Percentiles rank a stretch among this genome's conserved stretches.
phyloP scores from a whole-genome alignment of 345 rosid genomes.

The Syzygium aromaticum region DNA sequence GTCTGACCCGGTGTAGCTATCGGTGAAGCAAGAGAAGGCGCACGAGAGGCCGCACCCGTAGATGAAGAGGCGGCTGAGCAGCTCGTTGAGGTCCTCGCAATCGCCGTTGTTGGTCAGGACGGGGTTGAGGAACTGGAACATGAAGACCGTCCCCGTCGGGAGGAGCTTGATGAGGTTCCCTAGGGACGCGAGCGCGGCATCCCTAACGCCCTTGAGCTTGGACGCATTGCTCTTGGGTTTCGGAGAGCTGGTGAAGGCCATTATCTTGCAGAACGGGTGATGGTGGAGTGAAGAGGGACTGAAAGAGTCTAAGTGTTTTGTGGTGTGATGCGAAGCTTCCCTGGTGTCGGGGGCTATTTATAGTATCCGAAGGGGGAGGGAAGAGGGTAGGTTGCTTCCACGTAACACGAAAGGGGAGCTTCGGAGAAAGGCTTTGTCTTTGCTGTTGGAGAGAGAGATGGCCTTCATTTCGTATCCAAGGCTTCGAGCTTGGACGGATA shows the following conservation, averaged over 20 bases:
- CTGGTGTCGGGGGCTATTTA: not conserved
- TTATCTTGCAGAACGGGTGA: not conserved
- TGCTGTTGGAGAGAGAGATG: not conserved
- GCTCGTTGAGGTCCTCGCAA: constrained; percentile 41
- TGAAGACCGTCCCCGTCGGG: constrained; percentile 81
- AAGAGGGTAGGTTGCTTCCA: constrained; percentile 8
- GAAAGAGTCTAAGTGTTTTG: not conserved
- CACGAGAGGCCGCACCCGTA: constrained; percentile 56
- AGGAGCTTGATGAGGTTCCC: constrained; percentile 76
- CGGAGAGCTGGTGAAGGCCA: constrained; percentile 6
- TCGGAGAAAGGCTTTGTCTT: not conserved
- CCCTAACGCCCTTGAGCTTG: constrained; percentile 15
- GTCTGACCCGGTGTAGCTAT: constrained; percentile 45
- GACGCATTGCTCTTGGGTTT: not conserved
- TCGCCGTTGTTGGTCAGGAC: constrained; percentile 58
- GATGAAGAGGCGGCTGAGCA: constrained; percentile 39
- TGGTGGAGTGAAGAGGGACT: not conserved
- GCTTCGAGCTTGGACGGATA: not conserved
- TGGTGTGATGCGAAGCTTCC: not conserved
- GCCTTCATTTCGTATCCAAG: not conserved
- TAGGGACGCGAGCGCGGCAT: constrained; percentile 32
- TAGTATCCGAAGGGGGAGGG: not conserved
- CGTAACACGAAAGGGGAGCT: constrained; percentile 8
- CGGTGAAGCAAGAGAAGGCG: constrained; percentile 62
- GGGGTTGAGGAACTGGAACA: constrained; percentile 77